Evolutionary conservation across 257 asterid genomes (phyloP), one percentile per base, ranked within the genome.

Genomic region (Voacanga thouarsii): DNA sequence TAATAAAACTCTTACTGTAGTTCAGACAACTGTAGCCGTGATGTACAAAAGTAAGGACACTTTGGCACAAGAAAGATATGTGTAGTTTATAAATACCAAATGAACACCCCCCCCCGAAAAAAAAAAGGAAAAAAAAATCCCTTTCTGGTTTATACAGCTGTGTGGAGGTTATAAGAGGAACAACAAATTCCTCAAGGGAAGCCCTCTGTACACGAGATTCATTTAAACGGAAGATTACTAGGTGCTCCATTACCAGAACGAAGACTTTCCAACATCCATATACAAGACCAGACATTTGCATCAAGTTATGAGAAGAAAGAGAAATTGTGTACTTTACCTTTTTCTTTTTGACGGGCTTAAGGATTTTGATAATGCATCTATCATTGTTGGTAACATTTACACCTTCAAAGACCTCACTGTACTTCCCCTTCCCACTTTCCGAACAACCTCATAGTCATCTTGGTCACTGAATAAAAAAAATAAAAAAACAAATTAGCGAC

Each of bases 341-440:
- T 78, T 85, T 85, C 88, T 85, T 85, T 82, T 85, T 85, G 41
- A 85, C 88, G 53, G 88, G 88, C 53, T 85, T 85, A 49, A 85
- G 85, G 75, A 85, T 85, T 65, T 85, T 85, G 86, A 85, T 80
- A 45, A 85, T 76, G 85, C 86, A 85, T 71, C 77, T 80, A 47
- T 82, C 88, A 2, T 76, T 80, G 81, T 75, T 85, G 75, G 37
- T 85, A 28, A 81, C 83, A 41, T 82, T 78, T 23, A 85, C 63
- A 51, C 86, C 88, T 76, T 85, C 88, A 82, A 85, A 85, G 19
- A 85, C 88, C 63, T 85, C 88, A 72, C 88, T 85, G 72, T 85
- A 85, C 79, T 85, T 85, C n/a, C 88, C 76, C 86, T 85, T 71
- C 88, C 88, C 55, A 85, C 86, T 77, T 85, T 85, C 50, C 88